phyloP scores from a whole-genome alignment of 2,329 filamentous ascomycete species.

The Aspergillus thermomutatus region DNA sequence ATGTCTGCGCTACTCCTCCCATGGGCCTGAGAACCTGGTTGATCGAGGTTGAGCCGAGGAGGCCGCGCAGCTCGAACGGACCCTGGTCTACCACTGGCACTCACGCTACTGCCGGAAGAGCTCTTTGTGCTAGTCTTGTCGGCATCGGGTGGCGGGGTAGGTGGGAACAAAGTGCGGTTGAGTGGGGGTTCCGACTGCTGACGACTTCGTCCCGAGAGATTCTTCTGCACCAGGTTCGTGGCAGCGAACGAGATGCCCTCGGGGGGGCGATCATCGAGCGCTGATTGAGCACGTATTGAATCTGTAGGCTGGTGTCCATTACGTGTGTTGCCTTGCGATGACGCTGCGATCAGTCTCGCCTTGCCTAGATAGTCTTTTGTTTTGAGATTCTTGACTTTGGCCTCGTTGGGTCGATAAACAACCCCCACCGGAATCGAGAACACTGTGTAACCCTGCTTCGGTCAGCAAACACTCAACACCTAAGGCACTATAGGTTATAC shows the following conservation, averaged over 20 bases:
- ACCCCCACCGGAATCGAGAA: conserved; percentile 97
- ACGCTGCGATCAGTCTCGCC: conserved; percentile 85
- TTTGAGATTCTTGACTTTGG: conserved; percentile 97
- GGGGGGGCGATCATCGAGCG: conserved; percentile 69
- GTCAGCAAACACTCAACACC: neutral
- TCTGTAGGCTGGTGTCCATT: conserved; percentile 78
- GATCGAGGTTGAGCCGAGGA: conserved; percentile 43
- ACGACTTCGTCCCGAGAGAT: conserved; percentile 68
- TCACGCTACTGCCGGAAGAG: conserved; percentile 23
- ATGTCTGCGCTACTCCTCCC: conserved; percentile 32
- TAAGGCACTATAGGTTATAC: conserved; percentile 46
- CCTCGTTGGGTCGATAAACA: conserved; percentile 91
- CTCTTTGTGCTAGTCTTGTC: conserved; percentile 54
- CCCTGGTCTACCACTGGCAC: conserved; percentile 45
- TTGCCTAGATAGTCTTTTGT: conserved; percentile 97
- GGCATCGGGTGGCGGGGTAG: conserved; percentile 93
- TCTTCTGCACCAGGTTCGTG: conserved; percentile 86
- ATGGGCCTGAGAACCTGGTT: conserved; percentile 24
- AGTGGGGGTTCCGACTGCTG: conserved; percentile 83
- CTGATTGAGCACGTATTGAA: conserved; percentile 17
- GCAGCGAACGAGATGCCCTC: conserved; percentile 90
- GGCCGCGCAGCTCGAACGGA: conserved; percentile 48
- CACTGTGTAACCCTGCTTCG: conserved; percentile 81
- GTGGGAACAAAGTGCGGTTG: conserved; percentile 81
- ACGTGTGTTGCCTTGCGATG: conserved; percentile 74